Percentiles rank a stretch among this genome's conserved stretches.
Evolutionary conservation across 805 yeast genomes (phyloP).

Genomic region (Candida alai): DNA sequence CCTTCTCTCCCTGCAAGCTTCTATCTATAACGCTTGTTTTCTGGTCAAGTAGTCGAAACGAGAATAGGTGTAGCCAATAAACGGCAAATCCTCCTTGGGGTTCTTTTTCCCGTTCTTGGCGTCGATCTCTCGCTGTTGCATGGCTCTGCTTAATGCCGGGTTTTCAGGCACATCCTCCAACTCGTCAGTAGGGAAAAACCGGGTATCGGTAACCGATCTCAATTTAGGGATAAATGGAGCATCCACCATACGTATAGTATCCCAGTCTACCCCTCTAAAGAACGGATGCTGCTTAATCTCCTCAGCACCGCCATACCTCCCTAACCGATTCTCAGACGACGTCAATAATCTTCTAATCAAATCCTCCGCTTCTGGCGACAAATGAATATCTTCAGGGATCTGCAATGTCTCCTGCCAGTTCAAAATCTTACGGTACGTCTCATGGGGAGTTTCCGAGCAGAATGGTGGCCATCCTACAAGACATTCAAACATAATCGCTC

Average conservation of each 20-base stretch:
- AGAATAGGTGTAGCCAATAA: conserved; percentile 95
- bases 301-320: conserved; percentile 87
- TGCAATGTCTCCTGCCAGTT: conserved; percentile 87
- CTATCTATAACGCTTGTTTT: conserved; percentile 53
- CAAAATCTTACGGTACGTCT: conserved; percentile 84
- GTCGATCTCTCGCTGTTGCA: conserved; percentile 56
- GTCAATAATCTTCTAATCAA: conserved; percentile 74
- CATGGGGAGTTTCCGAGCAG: conserved; percentile 92
- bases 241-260: conserved; percentile 76
- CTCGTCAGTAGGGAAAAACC: conserved; percentile 98
- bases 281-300: conserved; percentile 90
- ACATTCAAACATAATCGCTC: conserved; percentile 96
- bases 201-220: conserved; percentile 88
- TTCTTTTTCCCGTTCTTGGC: conserved; percentile 42
- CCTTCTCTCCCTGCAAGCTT: too few relatives aligned
- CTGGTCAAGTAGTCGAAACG: conserved; percentile 89
- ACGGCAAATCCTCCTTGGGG: conserved; percentile 86
- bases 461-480: conserved; percentile 97
- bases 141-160: conserved; percentile 56
- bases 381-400: conserved; percentile 88
- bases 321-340: conserved; percentile 73
- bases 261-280: conserved; percentile 96
- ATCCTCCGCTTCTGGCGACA: conserved; percentile 86
- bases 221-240: conserved; percentile 94
- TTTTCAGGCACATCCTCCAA: conserved; percentile 91